Evolutionary conservation across 805 yeast species (phyloP), one percentile per base, ranked within the genome.

Genomic region (Yamadazyma sp.): DNA sequence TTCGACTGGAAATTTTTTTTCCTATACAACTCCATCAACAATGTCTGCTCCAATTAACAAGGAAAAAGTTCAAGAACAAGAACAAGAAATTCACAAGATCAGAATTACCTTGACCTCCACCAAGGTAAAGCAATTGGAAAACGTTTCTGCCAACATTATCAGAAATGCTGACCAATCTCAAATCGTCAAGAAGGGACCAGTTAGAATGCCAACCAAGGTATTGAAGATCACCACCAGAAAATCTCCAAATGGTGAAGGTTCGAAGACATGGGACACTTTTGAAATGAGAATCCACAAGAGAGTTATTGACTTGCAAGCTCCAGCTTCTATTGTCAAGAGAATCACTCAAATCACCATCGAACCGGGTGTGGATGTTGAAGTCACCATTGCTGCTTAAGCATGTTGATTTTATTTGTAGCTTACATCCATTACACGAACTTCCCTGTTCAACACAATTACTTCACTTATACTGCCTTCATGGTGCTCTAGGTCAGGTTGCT

Each of bases 161-260:
- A 72, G 68, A 71, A 89, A 87, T 66, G 96, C 98, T 71, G 77
- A 76, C 71, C 78, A 77, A 70, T 73, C 80, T 75, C 73, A 84
- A 62, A 79, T 90, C 66, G 78, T 75, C 71, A 89, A 88, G 84
- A 91, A 89, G 81, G 99, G 99, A 70, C 99, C 99, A 60, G 96
- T 93, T 67, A 90, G 99, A 86, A 76, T 93, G 78, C 99, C 99
- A 80, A 93, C 99, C 76, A 93, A 90, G 85, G 93, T 85, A 61
- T 85, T 93, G 68, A 88, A 85, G 77, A 80, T 93, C 78, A 80
- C 95, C 77, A 93, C 99, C 86, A 89, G 99, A 87, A 93, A 93
- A 90, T 85, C 99, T 69, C 99, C 99, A 67, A 95, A 95, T 75
- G 99, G 99, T 93, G 97, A 93, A 81, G 99, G 99, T 93, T 93